phyloP scores from a whole-genome alignment of 2,329 filamentous ascomycete species.

The Aspergillus bombycis region DNA sequence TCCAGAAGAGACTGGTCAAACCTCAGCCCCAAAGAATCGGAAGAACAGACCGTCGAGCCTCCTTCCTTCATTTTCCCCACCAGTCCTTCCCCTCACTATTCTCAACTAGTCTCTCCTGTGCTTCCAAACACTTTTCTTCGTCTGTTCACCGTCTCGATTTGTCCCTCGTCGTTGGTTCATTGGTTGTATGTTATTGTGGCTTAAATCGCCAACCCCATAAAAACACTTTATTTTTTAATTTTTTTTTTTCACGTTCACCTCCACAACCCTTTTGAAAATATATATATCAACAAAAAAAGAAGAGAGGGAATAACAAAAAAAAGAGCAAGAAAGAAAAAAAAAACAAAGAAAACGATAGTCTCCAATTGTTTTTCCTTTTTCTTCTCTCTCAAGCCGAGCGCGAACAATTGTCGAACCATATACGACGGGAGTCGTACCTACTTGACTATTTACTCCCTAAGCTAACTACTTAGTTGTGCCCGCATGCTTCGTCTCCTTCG shows the following conservation, averaged over 20 bases:
- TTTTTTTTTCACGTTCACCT: neutral
- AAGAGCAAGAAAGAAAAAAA: neutral
- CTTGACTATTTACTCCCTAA: neutral
- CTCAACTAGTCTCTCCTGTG: constrained; percentile 1
- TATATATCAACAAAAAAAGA: neutral
- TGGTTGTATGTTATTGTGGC: constrained; percentile 3
- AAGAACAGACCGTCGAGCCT: neutral
- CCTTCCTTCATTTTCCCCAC: constrained; percentile 1
- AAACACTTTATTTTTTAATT: neutral
- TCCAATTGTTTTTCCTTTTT: neutral
- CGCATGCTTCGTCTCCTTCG: constrained; percentile 25
- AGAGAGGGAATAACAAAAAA: neutral
- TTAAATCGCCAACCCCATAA: neutral
- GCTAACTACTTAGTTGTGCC: constrained; percentile 2
- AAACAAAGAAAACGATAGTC: neutral
- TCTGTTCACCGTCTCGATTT: constrained; percentile 2
- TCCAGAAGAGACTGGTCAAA: neutral
- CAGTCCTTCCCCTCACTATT: constrained; percentile 1
- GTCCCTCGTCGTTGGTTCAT: neutral
- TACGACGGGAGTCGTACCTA: neutral
- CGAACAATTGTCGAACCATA: neutral
- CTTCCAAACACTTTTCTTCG: constrained; percentile 5
- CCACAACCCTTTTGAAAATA: neutral
- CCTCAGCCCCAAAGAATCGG: neutral
- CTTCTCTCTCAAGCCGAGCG: neutral